These are phyloP conservation scores for Aspergillus haitiensis DNA, from an alignment of 495 filamentous ascomycete genomes.

Conservation along the genomic window DNA sequence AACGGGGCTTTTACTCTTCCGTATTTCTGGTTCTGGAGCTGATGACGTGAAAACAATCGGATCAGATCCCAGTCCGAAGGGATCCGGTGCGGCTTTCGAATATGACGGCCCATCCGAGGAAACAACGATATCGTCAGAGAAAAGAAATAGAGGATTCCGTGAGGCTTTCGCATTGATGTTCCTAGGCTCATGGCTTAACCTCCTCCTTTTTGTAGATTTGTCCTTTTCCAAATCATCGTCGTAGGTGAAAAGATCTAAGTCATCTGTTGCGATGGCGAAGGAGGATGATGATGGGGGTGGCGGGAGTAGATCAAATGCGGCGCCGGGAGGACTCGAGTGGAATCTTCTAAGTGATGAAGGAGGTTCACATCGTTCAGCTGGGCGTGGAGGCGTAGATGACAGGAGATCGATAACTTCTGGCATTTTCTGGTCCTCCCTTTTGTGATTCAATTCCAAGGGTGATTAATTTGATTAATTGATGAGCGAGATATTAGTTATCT, in stretches of 20 bases:
- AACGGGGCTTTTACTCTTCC: not conserved
- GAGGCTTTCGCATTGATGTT: not conserved
- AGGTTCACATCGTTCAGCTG: conserved; percentile 21
- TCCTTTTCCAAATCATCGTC: conserved; percentile 34
- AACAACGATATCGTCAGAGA: conserved; percentile 39
- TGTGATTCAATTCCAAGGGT: not conserved
- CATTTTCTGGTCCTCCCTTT: conserved; percentile 29
- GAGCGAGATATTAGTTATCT: no score
- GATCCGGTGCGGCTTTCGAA: conserved; percentile 14
- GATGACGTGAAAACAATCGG: conserved; percentile 58
- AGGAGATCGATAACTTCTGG: conserved; percentile 46
- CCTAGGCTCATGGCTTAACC: conserved; percentile 34
- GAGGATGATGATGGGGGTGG: conserved; percentile 3
- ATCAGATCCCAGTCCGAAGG: conserved; percentile 40
- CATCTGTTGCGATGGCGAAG: conserved; percentile 47
- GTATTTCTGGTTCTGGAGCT: conserved; percentile 32
- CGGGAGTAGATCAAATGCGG: not conserved
- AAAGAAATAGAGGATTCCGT: conserved; percentile 30
- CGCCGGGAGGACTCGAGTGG: conserved; percentile 19
- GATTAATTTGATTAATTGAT: not conserved
- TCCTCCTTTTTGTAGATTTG: conserved; percentile 43
- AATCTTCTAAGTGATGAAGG: conserved; percentile 18
- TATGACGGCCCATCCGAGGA: conserved; percentile 23
- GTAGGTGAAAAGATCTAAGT: conserved; percentile 46
- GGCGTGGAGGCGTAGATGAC: conserved; percentile 41